A percentile compares a stretch with the other conserved stretches of the same genome.
These are phyloP conservation scores for Mycena albidolilacea DNA, from an alignment of 768 basidiomycete genomes.

Conservation along the genomic window DNA sequence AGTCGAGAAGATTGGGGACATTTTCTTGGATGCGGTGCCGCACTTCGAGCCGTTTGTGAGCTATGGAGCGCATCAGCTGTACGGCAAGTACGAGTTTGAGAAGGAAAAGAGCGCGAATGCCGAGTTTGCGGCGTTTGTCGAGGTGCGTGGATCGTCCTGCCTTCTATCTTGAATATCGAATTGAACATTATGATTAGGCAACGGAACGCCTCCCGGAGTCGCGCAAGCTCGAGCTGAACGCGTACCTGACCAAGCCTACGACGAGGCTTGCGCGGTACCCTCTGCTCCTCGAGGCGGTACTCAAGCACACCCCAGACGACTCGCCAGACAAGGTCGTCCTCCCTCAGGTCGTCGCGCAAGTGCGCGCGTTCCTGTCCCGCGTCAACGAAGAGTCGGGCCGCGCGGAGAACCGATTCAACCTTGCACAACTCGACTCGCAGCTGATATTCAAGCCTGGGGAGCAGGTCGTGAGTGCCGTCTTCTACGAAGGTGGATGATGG, in stretches of 20 bases:
- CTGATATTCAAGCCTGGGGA: slow-evolving; percentile 92
- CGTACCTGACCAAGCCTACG: slow-evolving; percentile 97
- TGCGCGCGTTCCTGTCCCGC: slow-evolving; percentile 87
- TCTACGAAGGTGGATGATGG: not conserved
- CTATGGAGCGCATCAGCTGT: slow-evolving; percentile 96
- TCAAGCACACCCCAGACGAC: slow-evolving; percentile 93
- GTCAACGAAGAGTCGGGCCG: slow-evolving; percentile 96
- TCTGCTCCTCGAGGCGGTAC: slow-evolving; percentile 89
- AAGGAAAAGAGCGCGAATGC: slow-evolving; percentile 96
- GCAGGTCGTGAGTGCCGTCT: slow-evolving; percentile 75
- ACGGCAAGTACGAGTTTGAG: slow-evolving; percentile 99
- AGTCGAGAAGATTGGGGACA: slow-evolving; percentile 92
- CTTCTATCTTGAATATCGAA: not conserved
- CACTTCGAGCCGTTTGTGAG: slow-evolving; percentile 94
- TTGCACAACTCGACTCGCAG: slow-evolving; percentile 94
- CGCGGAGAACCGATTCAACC: slow-evolving; percentile 96
- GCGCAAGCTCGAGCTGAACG: slow-evolving; percentile 96
- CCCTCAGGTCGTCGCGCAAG: slow-evolving; percentile 80
- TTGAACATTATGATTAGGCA: slow-evolving; percentile 59
- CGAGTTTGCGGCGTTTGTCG: slow-evolving; percentile 95
- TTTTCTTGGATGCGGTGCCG: slow-evolving; percentile 88
- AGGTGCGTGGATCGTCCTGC: slow-evolving; percentile 66
- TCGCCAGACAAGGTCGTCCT: slow-evolving; percentile 87
- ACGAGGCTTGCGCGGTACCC: slow-evolving; percentile 98
- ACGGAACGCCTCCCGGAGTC: slow-evolving; percentile 96